These are phyloP conservation scores for Nissolia schottii DNA, from an alignment of 306 rosid species.

Conservation along the genomic window DNA sequence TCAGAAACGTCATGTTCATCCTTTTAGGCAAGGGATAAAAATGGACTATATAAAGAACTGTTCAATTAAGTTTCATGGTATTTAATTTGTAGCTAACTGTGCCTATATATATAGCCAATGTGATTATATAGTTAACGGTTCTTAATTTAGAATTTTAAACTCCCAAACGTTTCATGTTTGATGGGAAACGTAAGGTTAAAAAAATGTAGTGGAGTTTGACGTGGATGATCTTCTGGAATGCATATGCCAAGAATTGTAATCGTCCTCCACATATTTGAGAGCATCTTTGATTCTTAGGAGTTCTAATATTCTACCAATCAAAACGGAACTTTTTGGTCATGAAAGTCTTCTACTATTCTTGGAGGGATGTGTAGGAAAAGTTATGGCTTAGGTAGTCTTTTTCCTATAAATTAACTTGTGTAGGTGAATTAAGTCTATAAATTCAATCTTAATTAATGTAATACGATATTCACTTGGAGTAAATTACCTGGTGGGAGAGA, in stretches of 20 bases:
- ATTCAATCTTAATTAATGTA: no score
- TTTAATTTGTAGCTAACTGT: background rate
- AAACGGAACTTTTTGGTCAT: background rate
- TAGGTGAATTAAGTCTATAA: no score
- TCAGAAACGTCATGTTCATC: slow-evolving; percentile 28
- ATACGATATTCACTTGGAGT: no score
- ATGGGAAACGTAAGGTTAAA: background rate
- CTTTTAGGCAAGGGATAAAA: slow-evolving; percentile 4
- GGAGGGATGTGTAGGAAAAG: background rate
- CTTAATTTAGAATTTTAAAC: background rate
- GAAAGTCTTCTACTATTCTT: background rate
- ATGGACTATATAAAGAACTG: background rate
- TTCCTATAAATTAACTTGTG: no score
- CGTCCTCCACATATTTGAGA: background rate
- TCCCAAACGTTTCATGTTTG: background rate
- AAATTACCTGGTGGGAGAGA: no score
- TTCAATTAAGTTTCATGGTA: background rate
- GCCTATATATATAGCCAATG: no score
- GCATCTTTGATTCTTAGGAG: background rate
- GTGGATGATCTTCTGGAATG: slow-evolving; percentile 19
- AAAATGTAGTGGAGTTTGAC: slow-evolving; percentile 9
- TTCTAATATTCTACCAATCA: background rate
- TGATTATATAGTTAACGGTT: background rate
- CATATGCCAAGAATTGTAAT: background rate
- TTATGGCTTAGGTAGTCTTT: no score